Conservation (phyloP, 306 rosid genomes). For the Rosa multiflora region DNA sequence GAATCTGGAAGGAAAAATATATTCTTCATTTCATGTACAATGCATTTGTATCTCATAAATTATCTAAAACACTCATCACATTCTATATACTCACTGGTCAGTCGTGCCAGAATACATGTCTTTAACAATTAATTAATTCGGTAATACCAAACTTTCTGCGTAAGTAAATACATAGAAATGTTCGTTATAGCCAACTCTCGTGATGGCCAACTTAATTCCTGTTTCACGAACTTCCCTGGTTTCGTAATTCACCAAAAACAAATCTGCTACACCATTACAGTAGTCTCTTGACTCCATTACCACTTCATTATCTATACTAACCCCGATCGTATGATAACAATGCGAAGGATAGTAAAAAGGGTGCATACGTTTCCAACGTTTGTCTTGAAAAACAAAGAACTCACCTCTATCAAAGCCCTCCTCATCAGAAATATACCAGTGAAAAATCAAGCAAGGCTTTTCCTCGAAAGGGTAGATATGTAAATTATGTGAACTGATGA, state of each 20-base stretch:
- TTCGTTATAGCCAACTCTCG: neutral
- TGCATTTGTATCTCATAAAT: no score
- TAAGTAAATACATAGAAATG: neutral
- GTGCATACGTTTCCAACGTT: neutral
- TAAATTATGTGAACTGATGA: neutral
- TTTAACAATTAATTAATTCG: neutral
- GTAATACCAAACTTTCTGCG: slow-evolving; percentile 7
- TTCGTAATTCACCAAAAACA: neutral
- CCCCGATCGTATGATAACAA: neutral
- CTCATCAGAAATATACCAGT: neutral
- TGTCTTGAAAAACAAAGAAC: neutral
- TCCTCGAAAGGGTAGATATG: neutral
- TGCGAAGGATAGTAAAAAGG: neutral
- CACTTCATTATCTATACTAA: neutral
- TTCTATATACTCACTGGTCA: no score
- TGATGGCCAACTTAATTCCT: neutral
- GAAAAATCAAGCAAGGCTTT: neutral
- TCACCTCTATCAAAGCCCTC: neutral
- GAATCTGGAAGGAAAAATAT: no score
- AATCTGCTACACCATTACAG: neutral
- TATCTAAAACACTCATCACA: no score
- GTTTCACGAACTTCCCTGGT: slow-evolving; percentile 1
- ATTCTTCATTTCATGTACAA: no score
- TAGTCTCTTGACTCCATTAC: neutral
- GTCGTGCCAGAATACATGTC: no score